These are phyloP conservation scores for Apiospora kogelbergensis DNA, from an alignment of 2,329 filamentous ascomycete species.

Conservation along the genomic window DNA sequence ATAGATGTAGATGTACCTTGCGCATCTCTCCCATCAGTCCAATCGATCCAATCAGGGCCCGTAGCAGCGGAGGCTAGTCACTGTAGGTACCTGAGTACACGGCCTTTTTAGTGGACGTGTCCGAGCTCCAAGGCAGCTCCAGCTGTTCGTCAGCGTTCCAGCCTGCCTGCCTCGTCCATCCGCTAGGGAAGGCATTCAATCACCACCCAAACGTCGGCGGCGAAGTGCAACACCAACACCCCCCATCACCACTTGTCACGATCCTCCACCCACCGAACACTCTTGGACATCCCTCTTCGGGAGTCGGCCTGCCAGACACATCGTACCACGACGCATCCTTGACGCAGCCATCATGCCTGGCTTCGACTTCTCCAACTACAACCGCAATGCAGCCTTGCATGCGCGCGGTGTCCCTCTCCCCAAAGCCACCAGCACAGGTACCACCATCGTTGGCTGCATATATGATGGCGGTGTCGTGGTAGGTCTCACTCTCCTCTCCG, in stretches of 20 bases:
- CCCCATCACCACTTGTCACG: background rate
- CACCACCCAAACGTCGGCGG: background rate
- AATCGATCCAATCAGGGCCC: background rate
- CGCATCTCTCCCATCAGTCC: background rate
- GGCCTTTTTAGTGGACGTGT: background rate
- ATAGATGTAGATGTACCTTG: background rate
- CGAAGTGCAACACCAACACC: background rate
- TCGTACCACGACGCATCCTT: background rate
- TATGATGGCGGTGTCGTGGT: constrained; percentile 96
- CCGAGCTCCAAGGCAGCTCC: constrained; percentile 12
- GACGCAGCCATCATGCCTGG: constrained; percentile 70
- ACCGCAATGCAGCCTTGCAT: constrained; percentile 95
- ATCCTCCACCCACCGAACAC: background rate
- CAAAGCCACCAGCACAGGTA: constrained; percentile 97
- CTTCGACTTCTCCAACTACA: constrained; percentile 99
- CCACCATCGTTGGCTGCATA: constrained; percentile 96
- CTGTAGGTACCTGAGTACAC: background rate
- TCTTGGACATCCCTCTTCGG: background rate
- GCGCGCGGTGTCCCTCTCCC: constrained; percentile 91
- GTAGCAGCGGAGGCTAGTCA: background rate
- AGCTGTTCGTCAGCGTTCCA: constrained; percentile 13
- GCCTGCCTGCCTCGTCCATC: constrained; percentile 1
- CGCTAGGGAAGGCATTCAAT: background rate
- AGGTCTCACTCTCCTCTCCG: constrained; percentile 34
- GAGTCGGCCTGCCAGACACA: background rate